Base-by-base conservation (phyloP, 2,329 filamentous ascomycete species). In the Paracoccidioides lutzii region DNA sequence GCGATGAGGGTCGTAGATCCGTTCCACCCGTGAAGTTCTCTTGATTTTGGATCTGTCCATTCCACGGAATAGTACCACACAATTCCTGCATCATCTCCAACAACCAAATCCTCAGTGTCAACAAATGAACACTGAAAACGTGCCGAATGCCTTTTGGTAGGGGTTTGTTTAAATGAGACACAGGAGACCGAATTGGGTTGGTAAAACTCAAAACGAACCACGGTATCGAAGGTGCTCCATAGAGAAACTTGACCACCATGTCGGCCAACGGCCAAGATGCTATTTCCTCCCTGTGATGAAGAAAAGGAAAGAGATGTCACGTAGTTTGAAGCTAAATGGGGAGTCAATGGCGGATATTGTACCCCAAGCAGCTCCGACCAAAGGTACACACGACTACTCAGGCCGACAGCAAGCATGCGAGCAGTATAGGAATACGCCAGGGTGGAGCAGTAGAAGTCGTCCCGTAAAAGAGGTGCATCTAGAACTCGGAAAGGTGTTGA, bases 371-470 rank as follows among this genome's bases (percentile, higher is more conserved):
- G 71, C 67, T 97, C 90, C 0, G 89, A 91, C 93, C 91, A 98
- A 4, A 88, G 81, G 68, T 95, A 96, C 4, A 98, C 80, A 40
- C 83, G 77, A 54, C 84, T 82, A 0, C 84, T 85, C 12, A 97
- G 77, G 0, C 88, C 91, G 15, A 97, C 88, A 15, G 89, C 91
- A 14, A 98, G 78, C 12, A 85, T 87, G 54, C 86, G 81, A 52
- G 82, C 80, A 6, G 81, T 86, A 43, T 79, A 70, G 0, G 86
- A 95, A 69, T 95, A 97, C 8, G 93, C 89, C 54, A 98, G 77
- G 2, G 90, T 78, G 0, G 90, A 93, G 71, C 90, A 96, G 68
- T 98, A 98, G 68, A 90, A 98, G 69, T 98, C 91, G 64, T 97
- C 90, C 56, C 89, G 83, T n/a, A 97, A 76, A 53, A 83, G 81